Evolutionary conservation across 768 basidiomycete species (phyloP), one percentile per base, ranked within the genome.

Genomic region (Cyclocybe aegerita): DNA sequence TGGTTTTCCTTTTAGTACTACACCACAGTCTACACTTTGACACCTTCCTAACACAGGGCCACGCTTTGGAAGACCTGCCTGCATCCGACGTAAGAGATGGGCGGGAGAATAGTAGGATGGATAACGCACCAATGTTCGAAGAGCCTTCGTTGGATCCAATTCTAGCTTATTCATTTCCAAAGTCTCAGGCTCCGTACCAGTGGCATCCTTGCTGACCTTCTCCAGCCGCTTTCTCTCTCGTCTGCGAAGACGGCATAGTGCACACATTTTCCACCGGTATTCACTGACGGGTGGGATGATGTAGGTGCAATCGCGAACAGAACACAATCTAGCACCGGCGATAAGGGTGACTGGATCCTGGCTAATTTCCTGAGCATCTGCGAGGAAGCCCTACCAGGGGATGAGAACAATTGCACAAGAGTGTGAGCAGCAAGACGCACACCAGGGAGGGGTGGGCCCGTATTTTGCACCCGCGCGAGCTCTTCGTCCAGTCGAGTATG

Each of bases 191-290:
- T 23, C 23, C 3, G 23, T 23, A 23, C 23, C 23, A 23, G 23
- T 23, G 23, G 23, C 23, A 23, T 23, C 23, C 23, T 23, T 23
- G 23, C 36, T 30, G 34, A 23, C 16, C 30, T 40, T 45, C 43
- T 33, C 38, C 11, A 34, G 38, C 44, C 33, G 49, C 43, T 41
- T 42, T 47, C 33, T 37, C 41, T 61, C 61, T 47, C 60, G 59
- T 40, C 55, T 59, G 16, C 64, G 64, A 11, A 60, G 47, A n/a
- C 70, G 69, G 54, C 76, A 78, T 0, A 56, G 38, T n/a, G 54
- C 46, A 38, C 79, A 81, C 44, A 65, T 64, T 47, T 72, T 71
- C 67, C 66, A 73, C 2, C 40, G 60, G 56, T 79, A 78, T 49
- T 75, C 70, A 11, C 57, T 57, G 1, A 44, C 43, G 2, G 68